Evolutionary conservation across 1,284 basidiomycete genomes (phyloP), one percentile per base, ranked within the genome.

Genomic region (Leccinum variabile): DNA sequence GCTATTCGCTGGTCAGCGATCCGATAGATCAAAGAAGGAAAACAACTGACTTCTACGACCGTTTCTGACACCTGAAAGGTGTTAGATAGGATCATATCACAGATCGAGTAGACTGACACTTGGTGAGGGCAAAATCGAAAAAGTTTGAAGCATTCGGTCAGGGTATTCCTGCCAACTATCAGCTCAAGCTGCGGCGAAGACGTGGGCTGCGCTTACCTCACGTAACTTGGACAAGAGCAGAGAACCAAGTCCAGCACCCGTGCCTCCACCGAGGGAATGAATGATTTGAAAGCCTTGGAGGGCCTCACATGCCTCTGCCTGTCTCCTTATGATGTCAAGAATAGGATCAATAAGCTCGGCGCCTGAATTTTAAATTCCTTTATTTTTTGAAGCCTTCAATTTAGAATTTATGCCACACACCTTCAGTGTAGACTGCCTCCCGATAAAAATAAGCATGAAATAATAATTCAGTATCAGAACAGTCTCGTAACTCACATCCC

Each of bases 201-300:
- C 10, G 10, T 33, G 22, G 8, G 8, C 13, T 46, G 54, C 11
- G 9, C 76, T 57, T 63, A 84, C 88, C 79, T 97, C 94, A 66
- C 92, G 84, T 67, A 96, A 81, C 76, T 96, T 96, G 57, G 89
- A 88, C 46, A 97, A 77, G 58, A 97, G 79, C 54, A 97, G 79
- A 53, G 89, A 89, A 60, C 94, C 94, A 52, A 97, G 78, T 57
- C 94, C 94, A 33, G 94, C 88, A 56, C 94, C 94, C 3, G 93
- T 96, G 61, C 96, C 96, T 73, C 96, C 96, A 64, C 96, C 96
- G 30, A 98, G 84, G 18, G 94, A 97, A 72, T 98, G 96, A 32
- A 94, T 80, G 62, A 98, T 78, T 74, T 98, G 96, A 77, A 98
- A 98, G 6, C 96, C 96, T 79, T 98, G 96, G 54, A 98, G 82